phyloP scores from a whole-genome alignment of 495 filamentous ascomycete species.

The Schizothecium vesticola region DNA sequence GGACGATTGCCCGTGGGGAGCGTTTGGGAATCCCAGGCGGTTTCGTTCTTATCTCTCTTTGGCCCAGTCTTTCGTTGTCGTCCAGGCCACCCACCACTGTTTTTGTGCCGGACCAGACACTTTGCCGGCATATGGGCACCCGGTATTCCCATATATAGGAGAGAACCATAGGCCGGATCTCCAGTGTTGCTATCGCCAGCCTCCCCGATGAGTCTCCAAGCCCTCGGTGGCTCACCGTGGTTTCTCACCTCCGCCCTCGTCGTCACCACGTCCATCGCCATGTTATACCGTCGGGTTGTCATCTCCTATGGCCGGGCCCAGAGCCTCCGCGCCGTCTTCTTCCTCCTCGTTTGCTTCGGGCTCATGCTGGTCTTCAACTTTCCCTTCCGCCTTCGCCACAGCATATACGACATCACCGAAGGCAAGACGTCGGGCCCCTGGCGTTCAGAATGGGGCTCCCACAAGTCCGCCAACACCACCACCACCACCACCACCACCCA shows the following conservation, averaged over 20 bases:
- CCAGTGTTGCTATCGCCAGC: not conserved
- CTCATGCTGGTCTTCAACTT: slow-evolving; percentile 12
- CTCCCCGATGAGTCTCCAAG: not conserved
- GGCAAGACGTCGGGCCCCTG: slow-evolving; percentile 13
- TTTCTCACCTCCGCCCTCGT: not conserved
- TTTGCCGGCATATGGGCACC: not conserved
- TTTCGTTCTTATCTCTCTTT: not conserved
- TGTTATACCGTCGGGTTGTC: not conserved
- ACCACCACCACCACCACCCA: not conserved
- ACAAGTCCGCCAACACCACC: not conserved
- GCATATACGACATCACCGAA: slow-evolving; percentile 19
- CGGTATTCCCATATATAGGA: not conserved
- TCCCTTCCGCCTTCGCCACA: slow-evolving; percentile 9
- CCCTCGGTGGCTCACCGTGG: not conserved
- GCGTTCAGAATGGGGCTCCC: slow-evolving; percentile 10
- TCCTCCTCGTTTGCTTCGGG: not conserved
- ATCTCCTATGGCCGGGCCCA: not conserved
- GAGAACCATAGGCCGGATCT: not conserved
- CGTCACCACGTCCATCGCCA: not conserved
- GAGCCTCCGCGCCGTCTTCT: not conserved
- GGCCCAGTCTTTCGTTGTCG: not conserved
- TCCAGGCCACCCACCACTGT: not conserved
- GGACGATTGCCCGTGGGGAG: not conserved
- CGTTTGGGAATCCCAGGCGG: not conserved
- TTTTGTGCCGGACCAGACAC: not conserved